Conservation (phyloP, 164 flowering plant species). For the Kalanchoe fedtschenkoi region DNA sequence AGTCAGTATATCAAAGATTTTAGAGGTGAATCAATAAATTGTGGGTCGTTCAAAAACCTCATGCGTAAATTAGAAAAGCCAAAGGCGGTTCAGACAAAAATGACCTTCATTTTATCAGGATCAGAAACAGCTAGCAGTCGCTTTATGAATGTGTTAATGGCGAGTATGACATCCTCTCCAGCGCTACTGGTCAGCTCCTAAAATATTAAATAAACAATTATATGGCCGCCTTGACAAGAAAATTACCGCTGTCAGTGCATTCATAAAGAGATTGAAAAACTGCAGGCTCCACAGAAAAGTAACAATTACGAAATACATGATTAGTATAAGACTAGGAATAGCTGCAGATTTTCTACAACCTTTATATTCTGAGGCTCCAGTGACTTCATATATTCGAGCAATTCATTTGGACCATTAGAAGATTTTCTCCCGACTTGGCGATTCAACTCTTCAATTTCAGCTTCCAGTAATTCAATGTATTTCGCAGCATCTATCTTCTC, state of each 20-base stretch:
- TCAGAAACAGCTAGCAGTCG: constrained; percentile 80
- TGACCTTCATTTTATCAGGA: constrained; percentile 90
- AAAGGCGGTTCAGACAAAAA: constrained; percentile 3
- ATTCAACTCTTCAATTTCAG: constrained; percentile 87
- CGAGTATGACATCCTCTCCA: constrained; percentile 90
- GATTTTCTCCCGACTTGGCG: constrained; percentile 69
- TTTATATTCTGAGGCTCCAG: constrained; percentile 95
- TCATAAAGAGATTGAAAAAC: too few species aligned
- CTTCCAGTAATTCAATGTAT: constrained; percentile 91
- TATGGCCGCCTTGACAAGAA: too few species aligned
- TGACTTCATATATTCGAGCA: constrained; percentile 80
- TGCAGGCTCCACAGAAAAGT: too few species aligned
- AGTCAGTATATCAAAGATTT: too few species aligned
- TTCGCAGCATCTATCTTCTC: constrained; percentile 85
- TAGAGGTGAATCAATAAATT: background rate
- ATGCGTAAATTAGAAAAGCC: background rate
- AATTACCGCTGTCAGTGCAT: too few species aligned
- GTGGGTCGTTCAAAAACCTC: background rate
- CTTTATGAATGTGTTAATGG: constrained; percentile 92
- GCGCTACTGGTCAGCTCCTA: constrained; percentile 90
- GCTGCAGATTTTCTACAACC: constrained; percentile 29
- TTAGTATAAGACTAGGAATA: too few species aligned
- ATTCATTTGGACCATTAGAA: constrained; percentile 64
- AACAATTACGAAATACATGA: too few species aligned
- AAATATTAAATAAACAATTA: constrained; percentile 6